phyloP scores from a whole-genome alignment of 495 filamentous ascomycete genomes.

The Recurvomyces mirabilis region DNA sequence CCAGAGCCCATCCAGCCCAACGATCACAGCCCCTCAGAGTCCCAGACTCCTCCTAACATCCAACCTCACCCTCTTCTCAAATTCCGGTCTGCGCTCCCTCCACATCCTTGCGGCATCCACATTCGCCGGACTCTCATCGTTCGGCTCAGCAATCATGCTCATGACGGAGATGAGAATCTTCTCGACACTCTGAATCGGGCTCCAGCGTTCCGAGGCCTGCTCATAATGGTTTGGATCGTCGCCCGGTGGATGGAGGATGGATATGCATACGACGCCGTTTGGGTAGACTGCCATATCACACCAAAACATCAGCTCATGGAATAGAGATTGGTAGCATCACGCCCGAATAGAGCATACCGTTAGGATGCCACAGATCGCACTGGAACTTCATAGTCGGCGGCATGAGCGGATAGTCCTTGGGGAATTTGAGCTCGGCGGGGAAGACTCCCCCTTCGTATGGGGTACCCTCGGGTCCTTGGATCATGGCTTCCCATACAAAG shows the following conservation, averaged over 20 bases:
- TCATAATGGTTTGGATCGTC: slow-evolving; percentile 99
- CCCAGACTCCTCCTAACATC: slow-evolving; percentile 61
- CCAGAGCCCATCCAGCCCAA: no score
- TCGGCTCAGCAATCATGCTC: slow-evolving; percentile 98
- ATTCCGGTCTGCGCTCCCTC: slow-evolving; percentile 73
- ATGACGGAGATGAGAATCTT: slow-evolving; percentile 97
- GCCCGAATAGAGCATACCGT: no score
- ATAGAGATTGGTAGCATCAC: no score
- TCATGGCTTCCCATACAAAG: slow-evolving; percentile 91
- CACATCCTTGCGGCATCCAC: slow-evolving; percentile 98
- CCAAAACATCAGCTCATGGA: neutral
- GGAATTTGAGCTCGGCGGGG: slow-evolving; percentile 86
- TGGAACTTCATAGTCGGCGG: slow-evolving; percentile 92
- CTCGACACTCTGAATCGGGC: slow-evolving; percentile 91
- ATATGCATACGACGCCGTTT: slow-evolving; percentile 88
- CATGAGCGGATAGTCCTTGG: slow-evolving; percentile 86
- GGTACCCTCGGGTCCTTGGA: slow-evolving; percentile 88
- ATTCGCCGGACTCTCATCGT: slow-evolving; percentile 97
- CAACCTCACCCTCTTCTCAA: slow-evolving; percentile 75
- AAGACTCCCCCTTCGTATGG: slow-evolving; percentile 94
- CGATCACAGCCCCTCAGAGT: slow-evolving; percentile 26
- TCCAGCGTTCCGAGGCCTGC: slow-evolving; percentile 89
- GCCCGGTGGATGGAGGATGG: slow-evolving; percentile 94
- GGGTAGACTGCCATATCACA: slow-evolving; percentile 83
- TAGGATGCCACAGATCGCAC: slow-evolving; percentile 91